Evolutionary conservation across 2,329 filamentous ascomycete species (phyloP).

Genomic region (Calcarisporium arbuscula): DNA sequence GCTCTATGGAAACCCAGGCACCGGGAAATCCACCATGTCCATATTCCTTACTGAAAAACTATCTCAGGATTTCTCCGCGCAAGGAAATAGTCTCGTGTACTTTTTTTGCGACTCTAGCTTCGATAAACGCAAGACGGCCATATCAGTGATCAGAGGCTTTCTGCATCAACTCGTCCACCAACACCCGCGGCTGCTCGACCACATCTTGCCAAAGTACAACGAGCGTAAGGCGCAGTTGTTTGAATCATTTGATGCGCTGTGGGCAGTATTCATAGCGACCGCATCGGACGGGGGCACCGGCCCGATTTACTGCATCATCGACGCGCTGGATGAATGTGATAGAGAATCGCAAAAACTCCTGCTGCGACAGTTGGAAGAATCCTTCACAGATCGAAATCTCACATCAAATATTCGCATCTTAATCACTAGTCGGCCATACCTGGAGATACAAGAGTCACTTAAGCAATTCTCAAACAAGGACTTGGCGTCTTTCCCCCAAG

Average conservation of each 20-base stretch:
- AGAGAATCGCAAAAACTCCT: slow-evolving; percentile 10
- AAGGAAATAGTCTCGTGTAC: slow-evolving; percentile 12
- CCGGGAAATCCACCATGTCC: slow-evolving; percentile 17
- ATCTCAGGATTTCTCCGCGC: slow-evolving; percentile 6
- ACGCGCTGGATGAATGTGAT: slow-evolving; percentile 16
- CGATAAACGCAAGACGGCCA: slow-evolving; percentile 14
- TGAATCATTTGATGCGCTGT: slow-evolving; percentile 16
- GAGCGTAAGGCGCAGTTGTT: slow-evolving; percentile 11
- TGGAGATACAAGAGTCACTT: slow-evolving; percentile 9
- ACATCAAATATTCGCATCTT: slow-evolving; percentile 8
- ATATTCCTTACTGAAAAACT: slow-evolving; percentile 16
- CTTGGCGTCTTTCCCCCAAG: slow-evolving; percentile 14
- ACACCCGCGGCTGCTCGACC: slow-evolving; percentile 11
- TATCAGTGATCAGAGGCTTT: slow-evolving; percentile 15
- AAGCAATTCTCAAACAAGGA: slow-evolving; percentile 16
- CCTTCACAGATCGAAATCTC: slow-evolving; percentile 2
- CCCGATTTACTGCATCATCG: slow-evolving; percentile 15
- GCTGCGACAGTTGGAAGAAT: slow-evolving; percentile 10
- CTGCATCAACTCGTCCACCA: slow-evolving; percentile 14
- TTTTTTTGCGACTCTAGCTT: slow-evolving; percentile 18
- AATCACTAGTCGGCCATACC: slow-evolving; percentile 14
- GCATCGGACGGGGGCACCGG: slow-evolving; percentile 11
- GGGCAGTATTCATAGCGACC: slow-evolving; percentile 13
- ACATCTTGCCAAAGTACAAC: slow-evolving; percentile 14
- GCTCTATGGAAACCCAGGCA: slow-evolving; percentile 15